Evolutionary conservation across 495 filamentous ascomycete species (phyloP).

Genomic region (Penicillium paxilli): DNA sequence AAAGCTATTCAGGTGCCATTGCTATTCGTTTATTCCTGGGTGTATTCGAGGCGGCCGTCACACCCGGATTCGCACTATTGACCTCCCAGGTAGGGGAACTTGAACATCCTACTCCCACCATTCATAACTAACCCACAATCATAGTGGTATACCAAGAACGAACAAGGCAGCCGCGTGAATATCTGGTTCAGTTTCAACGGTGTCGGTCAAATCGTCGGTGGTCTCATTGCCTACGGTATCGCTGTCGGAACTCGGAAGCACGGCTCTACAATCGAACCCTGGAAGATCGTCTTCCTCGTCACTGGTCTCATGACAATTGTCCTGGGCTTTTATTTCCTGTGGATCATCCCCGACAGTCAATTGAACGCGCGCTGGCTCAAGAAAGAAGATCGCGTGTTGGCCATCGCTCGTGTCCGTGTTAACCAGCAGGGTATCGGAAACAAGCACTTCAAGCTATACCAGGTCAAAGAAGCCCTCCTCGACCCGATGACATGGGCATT

Average conservation of each 20-base stretch:
- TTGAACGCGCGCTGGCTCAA: constrained; percentile 67
- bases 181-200: constrained; percentile 68
- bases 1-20: constrained; percentile 48
- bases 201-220: constrained; percentile 61
- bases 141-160: constrained; percentile 62
- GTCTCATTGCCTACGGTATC: constrained; percentile 65
- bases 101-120: background rate
- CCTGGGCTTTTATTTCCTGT: constrained; percentile 60
- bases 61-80: constrained; percentile 63
- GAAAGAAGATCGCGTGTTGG: constrained; percentile 58
- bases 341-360: constrained; percentile 68
- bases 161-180: constrained; percentile 57
- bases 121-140: background rate
- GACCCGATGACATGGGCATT: constrained; percentile 69
- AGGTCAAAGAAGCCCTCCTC: constrained; percentile 57
- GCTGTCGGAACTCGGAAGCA: constrained; percentile 54
- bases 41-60: constrained; percentile 61
- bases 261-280: constrained; percentile 56
- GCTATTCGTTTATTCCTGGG: constrained; percentile 62
- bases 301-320: constrained; percentile 61
- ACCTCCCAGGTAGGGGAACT: constrained; percentile 46
- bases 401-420: constrained; percentile 58
- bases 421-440: constrained; percentile 72
- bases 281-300: constrained; percentile 70
- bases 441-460: constrained; percentile 65